Evolutionary conservation across 2,329 filamentous ascomycete species (phyloP).

Genomic region (Scedosporium dehoogii): DNA sequence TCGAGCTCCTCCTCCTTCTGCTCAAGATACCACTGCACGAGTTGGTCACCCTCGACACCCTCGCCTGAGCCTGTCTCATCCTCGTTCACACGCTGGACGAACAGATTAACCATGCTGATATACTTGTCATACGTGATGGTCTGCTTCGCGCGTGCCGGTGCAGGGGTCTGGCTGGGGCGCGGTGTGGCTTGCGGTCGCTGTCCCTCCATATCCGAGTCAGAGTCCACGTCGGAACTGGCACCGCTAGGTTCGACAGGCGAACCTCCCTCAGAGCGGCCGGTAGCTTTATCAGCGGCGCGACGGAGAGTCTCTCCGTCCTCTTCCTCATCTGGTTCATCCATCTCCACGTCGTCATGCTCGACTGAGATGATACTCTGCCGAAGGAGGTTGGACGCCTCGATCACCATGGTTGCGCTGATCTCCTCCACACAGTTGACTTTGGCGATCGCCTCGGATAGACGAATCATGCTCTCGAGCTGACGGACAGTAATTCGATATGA

Average conservation of each 20-base stretch:
- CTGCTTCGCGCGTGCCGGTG: slow-evolving; percentile 47
- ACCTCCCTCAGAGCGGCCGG: slow-evolving; percentile 32
- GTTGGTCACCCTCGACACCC: slow-evolving; percentile 72
- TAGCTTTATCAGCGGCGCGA: slow-evolving; percentile 39
- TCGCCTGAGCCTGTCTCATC: slow-evolving; percentile 69
- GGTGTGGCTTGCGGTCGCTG: background rate
- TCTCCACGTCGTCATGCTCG: slow-evolving; percentile 93
- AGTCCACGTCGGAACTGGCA: slow-evolving; percentile 29
- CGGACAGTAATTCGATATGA: slow-evolving; percentile 96
- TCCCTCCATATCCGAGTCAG: slow-evolving; percentile 20
- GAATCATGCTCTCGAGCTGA: slow-evolving; percentile 92
- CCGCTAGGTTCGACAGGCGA: slow-evolving; percentile 28
- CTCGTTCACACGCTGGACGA: slow-evolving; percentile 74
- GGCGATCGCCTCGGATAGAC: slow-evolving; percentile 92
- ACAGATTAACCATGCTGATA: slow-evolving; percentile 75
- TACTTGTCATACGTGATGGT: slow-evolving; percentile 96
- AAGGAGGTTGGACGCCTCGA: slow-evolving; percentile 84
- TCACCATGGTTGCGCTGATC: slow-evolving; percentile 73
- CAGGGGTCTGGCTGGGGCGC: background rate
- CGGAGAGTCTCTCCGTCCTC: slow-evolving; percentile 13
- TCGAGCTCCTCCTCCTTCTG: slow-evolving; percentile 76
- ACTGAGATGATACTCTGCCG: slow-evolving; percentile 95
- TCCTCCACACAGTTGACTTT: slow-evolving; percentile 96
- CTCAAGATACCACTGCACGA: slow-evolving; percentile 86
- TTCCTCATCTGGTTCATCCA: slow-evolving; percentile 59